Conservation (phyloP, 305 asterid species). For the Fraxinus sp. region DNA sequence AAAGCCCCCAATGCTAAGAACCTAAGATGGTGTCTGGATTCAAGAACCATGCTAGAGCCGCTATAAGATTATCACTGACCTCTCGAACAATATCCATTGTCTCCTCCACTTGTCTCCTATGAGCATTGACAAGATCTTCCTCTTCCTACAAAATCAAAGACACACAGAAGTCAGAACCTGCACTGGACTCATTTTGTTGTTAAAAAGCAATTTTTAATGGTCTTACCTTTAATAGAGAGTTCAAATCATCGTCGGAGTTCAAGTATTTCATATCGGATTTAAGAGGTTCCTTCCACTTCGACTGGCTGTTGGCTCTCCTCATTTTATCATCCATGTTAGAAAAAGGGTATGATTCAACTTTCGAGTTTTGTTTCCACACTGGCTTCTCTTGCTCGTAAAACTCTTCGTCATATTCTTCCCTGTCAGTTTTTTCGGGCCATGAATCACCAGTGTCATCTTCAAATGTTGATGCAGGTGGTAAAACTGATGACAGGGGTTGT, state of each 20-base stretch:
- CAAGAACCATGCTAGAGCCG: not conserved
- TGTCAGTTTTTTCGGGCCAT: conserved; percentile 76
- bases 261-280: conserved; percentile 56
- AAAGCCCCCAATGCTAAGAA: not conserved
- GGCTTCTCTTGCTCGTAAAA: conserved; percentile 76
- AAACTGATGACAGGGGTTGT: conserved; percentile 51
- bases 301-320: conserved; percentile 57
- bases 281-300: conserved; percentile 69
- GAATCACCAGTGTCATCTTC: conserved; percentile 83
- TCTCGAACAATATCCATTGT: conserved; percentile 93
- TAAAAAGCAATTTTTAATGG: not conserved
- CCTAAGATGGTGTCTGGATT: not conserved
- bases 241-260: conserved; percentile 66
- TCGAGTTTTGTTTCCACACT: conserved; percentile 52
- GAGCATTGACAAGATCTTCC: conserved; percentile 93
- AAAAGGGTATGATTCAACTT: conserved; percentile 47
- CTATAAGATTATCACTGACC: conserved; percentile 44
- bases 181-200: not conserved
- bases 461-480: conserved; percentile 51
- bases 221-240: conserved; percentile 70
- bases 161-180: conserved; percentile 10
- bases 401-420: conserved; percentile 81
- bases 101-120: conserved; percentile 94
- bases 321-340: conserved; percentile 50
- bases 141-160: conserved; percentile 60